These are phyloP conservation scores for Argentina anserina DNA, from an alignment of 306 rosid species.

Conservation along the genomic window DNA sequence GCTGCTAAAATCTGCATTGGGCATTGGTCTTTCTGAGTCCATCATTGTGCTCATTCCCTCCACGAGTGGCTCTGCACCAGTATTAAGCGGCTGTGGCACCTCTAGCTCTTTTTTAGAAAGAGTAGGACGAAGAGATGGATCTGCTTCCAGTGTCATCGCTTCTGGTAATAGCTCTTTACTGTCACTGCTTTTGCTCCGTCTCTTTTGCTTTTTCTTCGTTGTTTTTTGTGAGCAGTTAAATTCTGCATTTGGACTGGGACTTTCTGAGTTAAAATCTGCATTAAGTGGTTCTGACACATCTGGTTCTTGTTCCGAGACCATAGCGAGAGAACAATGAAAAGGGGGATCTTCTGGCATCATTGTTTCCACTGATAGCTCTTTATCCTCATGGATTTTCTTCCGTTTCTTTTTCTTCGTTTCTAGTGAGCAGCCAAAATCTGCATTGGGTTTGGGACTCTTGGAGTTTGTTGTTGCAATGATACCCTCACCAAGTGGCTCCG, in stretches of 20 bases:
- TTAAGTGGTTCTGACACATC: not conserved
- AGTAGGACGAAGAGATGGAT: not conserved
- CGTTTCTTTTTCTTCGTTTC: not conserved
- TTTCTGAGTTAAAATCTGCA: conserved; percentile 17
- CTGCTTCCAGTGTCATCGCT: too few species aligned
- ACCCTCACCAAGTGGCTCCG: conserved; percentile 9
- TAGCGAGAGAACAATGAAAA: conserved; percentile 22
- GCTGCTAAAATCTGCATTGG: not conserved
- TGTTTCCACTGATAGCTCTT: conserved; percentile 18
- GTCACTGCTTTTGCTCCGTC: not conserved
- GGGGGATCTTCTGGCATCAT: conserved; percentile 22
- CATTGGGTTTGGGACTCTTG: not conserved
- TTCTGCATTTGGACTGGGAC: not conserved
- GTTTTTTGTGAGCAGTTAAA: not conserved
- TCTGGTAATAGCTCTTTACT: not conserved
- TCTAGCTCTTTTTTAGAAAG: not conserved
- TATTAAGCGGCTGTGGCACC: not conserved
- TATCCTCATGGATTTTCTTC: conserved; percentile 4
- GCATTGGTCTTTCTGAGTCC: conserved; percentile 18
- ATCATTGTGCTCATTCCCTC: conserved; percentile 14
- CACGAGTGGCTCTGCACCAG: conserved; percentile 17
- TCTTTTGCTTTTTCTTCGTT: not conserved
- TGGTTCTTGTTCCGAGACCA: not conserved
- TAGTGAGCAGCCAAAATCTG: not conserved
- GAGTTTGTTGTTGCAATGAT: not conserved